Evolutionary conservation across 2,329 filamentous ascomycete species (phyloP).

Genomic region (Neocucurbitaria cava): DNA sequence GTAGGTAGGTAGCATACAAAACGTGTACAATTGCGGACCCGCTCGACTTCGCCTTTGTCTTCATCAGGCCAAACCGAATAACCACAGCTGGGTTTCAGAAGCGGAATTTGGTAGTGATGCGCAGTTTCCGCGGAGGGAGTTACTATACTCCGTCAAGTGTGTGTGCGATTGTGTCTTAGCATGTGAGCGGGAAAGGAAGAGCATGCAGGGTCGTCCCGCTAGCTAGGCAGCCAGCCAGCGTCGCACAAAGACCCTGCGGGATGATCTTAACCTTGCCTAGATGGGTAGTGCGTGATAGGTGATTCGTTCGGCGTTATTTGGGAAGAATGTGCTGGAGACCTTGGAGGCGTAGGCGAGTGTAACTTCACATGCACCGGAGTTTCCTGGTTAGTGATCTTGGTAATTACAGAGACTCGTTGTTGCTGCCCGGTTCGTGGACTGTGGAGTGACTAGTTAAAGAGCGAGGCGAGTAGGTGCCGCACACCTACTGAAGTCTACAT

Average conservation of each 20-base stretch:
- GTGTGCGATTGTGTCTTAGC: not conserved
- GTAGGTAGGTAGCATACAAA: no score
- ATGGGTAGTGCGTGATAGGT: conserved; percentile 12
- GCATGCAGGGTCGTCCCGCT: conserved; percentile 1
- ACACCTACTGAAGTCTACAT: no score
- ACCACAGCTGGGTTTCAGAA: not conserved
- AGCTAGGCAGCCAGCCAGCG: not conserved
- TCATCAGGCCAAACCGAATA: no score
- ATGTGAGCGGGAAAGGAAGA: conserved; percentile 7
- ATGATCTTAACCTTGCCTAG: conserved; percentile 5
- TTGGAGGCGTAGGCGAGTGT: not conserved
- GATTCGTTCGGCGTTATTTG: not conserved
- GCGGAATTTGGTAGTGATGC: no score
- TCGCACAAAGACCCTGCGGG: conserved; percentile 1
- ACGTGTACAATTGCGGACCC: not conserved
- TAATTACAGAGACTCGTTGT: not conserved
- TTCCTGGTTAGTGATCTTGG: not conserved
- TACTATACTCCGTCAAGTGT: not conserved
- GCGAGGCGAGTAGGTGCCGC: not conserved
- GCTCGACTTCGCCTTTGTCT: not conserved
- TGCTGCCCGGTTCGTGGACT: no score
- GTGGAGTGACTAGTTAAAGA: no score
- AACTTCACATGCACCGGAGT: not conserved
- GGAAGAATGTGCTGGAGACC: no score
- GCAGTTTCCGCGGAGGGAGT: no score